Conservation (phyloP, 495 filamentous ascomycete genomes). For the Darksidea phi region DNA sequence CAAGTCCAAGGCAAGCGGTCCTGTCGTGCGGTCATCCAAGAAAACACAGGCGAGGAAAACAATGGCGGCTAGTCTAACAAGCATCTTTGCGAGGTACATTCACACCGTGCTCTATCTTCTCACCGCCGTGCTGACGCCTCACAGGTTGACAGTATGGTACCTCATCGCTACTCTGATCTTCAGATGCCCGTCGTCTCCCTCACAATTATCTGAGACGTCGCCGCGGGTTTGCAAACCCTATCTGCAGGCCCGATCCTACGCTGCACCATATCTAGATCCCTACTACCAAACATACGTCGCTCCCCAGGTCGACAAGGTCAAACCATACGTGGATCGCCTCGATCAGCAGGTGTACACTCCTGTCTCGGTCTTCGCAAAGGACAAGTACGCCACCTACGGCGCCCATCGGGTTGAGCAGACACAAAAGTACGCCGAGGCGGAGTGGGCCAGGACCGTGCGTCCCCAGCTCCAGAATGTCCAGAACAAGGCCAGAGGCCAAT, state of each 20-base stretch:
- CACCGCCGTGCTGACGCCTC: not conserved
- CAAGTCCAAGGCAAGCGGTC: constrained; percentile 3
- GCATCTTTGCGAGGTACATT: constrained; percentile 34
- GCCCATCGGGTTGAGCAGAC: constrained; percentile 70
- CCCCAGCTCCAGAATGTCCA: constrained; percentile 69
- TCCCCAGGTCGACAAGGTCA: constrained; percentile 73
- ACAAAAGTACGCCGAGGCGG: constrained; percentile 59
- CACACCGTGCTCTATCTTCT: too few species aligned
- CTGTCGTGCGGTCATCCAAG: constrained; percentile 8
- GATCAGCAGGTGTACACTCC: constrained; percentile 68
- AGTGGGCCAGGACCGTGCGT: constrained; percentile 75
- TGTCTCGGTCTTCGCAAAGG: constrained; percentile 59
- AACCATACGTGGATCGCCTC: constrained; percentile 69
- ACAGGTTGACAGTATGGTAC: constrained; percentile 82
- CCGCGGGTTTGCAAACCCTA: constrained; percentile 84
- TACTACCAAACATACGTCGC: constrained; percentile 84
- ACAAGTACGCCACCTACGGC: constrained; percentile 67
- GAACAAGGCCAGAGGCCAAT: constrained; percentile 59
- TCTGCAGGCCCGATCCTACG: constrained; percentile 63
- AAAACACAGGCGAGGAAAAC: constrained; percentile 16
- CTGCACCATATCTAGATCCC: constrained; percentile 74
- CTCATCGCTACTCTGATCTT: constrained; percentile 73
- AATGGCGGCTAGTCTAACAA: constrained; percentile 20
- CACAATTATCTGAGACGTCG: constrained; percentile 65
- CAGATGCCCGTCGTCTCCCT: constrained; percentile 71